These are phyloP conservation scores for Rhodotorula sp. DNA, from an alignment of 1,284 basidiomycete species.

Conservation along the genomic window DNA sequence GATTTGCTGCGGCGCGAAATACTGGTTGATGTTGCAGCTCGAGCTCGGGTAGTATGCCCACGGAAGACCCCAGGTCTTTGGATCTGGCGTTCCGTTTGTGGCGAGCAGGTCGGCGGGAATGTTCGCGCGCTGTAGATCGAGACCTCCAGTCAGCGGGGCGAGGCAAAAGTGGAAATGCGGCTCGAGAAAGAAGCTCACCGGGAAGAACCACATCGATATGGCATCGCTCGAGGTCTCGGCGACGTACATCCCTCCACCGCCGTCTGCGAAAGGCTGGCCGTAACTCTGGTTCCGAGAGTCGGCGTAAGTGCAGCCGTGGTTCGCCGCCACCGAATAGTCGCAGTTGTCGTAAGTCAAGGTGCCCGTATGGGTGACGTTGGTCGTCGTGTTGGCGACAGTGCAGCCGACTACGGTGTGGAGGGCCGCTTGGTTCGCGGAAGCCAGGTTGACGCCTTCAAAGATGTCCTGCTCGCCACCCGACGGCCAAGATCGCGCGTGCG, in stretches of 20 bases:
- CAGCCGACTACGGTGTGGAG: constrained; percentile 37
- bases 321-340: constrained; percentile 46
- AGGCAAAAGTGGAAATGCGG: too few species aligned
- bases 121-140: constrained; percentile 1
- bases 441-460: constrained; percentile 72
- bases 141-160: background rate
- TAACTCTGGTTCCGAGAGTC: constrained; percentile 44
- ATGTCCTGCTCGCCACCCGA: constrained; percentile 75
- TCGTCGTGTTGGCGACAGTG: background rate
- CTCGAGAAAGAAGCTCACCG: constrained; percentile 2
- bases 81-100: constrained; percentile 11
- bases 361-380: constrained; percentile 30
- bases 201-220: constrained; percentile 33
- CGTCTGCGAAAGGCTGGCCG: constrained; percentile 42
- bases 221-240: constrained; percentile 15
- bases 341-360: constrained; percentile 42
- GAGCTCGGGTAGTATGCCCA: constrained; percentile 16
- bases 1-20: constrained; percentile 28
- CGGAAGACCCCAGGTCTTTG: constrained; percentile 23
- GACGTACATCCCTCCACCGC: constrained; percentile 41
- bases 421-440: constrained; percentile 65
- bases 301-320: constrained; percentile 61
- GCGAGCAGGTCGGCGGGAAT: constrained; percentile 23
- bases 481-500: constrained; percentile 23
- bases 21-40: constrained; percentile 26